These are phyloP conservation scores for Kondoa subrosea DNA, from an alignment of 768 basidiomycete genomes.

Conservation along the genomic window DNA sequence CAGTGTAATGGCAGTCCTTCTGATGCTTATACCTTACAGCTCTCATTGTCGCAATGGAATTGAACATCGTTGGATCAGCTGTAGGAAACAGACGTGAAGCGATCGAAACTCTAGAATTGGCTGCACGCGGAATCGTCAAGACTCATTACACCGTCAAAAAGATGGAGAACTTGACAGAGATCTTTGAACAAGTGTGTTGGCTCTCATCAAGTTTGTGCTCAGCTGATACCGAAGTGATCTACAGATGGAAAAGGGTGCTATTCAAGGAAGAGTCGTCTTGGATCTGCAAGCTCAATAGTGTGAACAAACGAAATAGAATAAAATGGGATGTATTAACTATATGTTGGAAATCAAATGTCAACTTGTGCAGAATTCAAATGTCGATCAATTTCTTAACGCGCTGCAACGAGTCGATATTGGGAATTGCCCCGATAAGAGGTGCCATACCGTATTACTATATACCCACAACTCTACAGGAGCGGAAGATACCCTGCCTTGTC, in stretches of 20 bases:
- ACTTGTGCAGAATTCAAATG: no score
- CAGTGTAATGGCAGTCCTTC: no score
- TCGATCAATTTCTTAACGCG: no score
- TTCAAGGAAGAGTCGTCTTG: slow-evolving; percentile 14
- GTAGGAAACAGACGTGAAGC: slow-evolving; percentile 16
- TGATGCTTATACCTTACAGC: no score
- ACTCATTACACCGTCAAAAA: slow-evolving; percentile 2
- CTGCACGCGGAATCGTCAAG: slow-evolving; percentile 16
- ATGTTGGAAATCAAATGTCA: background rate
- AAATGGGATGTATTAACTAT: background rate
- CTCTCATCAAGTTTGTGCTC: background rate
- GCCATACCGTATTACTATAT: no score
- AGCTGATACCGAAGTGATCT: slow-evolving; percentile 15
- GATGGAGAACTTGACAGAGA: slow-evolving; percentile 11
- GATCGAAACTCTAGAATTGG: slow-evolving; percentile 16
- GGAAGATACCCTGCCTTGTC: no score
- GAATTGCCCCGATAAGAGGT: no score
- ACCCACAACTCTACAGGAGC: no score
- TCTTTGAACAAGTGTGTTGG: background rate
- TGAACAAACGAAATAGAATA: background rate
- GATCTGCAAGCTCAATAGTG: slow-evolving; percentile 6
- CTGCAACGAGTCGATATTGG: no score
- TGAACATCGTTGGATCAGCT: slow-evolving; percentile 16
- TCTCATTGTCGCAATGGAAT: slow-evolving; percentile 8
- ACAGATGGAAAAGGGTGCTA: slow-evolving; percentile 11